Conservation (phyloP, 352 stramenopile genomes). For the Peronospora farinosa region DNA sequence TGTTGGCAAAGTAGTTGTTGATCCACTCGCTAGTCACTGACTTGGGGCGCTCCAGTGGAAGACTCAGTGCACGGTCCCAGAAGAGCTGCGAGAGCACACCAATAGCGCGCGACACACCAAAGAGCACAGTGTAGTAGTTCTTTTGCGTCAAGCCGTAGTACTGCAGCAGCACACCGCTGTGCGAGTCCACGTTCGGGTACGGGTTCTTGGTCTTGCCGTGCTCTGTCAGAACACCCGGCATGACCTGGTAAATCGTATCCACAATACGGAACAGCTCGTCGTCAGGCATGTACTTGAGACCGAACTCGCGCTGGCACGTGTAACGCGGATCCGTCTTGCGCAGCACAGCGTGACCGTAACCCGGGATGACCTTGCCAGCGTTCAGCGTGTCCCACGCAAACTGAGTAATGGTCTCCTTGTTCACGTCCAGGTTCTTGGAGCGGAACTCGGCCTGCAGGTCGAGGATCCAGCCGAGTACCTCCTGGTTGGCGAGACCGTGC, state of each 20-base stretch:
- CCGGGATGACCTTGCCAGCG: constrained; percentile 97
- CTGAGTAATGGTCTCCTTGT: constrained; percentile 97
- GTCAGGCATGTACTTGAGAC: constrained; percentile 98
- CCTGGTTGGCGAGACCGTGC: constrained; percentile 98
- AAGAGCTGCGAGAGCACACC: constrained; percentile 98
- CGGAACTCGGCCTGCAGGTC: constrained; percentile 95
- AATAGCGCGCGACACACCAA: constrained; percentile 96
- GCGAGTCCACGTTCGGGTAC: constrained; percentile 98
- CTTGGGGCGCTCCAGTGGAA: constrained; percentile 98
- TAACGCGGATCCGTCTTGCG: constrained; percentile 98
- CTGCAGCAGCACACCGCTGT: constrained; percentile 97
- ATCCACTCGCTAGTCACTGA: constrained; percentile 98
- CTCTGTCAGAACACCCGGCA: constrained; percentile 97
- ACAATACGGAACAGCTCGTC: constrained; percentile 99
- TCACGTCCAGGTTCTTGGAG: constrained; percentile 92
- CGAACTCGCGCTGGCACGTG: constrained; percentile 98
- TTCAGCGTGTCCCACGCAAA: constrained; percentile 99
- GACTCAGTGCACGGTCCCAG: constrained; percentile 94
- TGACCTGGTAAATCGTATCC: constrained; percentile 98
- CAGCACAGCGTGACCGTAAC: constrained; percentile 97
- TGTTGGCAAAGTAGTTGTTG: constrained; percentile 90
- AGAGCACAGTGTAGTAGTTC: constrained; percentile 99
- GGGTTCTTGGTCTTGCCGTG: constrained; percentile 99
- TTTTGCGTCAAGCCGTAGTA: constrained; percentile 99
- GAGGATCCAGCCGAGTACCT: constrained; percentile 92